Conservation (phyloP, 2,329 filamentous ascomycete genomes). For the Thelonectria blattea region DNA sequence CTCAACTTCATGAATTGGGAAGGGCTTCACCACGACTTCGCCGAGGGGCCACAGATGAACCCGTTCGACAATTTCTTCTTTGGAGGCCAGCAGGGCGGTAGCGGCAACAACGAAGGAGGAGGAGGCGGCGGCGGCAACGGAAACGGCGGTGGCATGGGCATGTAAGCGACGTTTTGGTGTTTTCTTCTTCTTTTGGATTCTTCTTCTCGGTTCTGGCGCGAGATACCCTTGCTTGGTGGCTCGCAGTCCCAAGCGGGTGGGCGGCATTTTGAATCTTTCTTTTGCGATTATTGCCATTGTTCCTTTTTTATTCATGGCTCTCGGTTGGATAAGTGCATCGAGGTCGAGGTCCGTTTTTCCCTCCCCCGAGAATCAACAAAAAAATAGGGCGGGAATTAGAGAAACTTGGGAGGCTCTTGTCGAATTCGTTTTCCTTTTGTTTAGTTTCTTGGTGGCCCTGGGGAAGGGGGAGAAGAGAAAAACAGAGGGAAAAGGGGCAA, state of each 20-base stretch:
- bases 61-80: slow-evolving; percentile 79
- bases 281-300: slow-evolving; percentile 7
- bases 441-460: background rate
- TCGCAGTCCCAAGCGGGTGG: slow-evolving; percentile 18
- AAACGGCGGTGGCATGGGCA: slow-evolving; percentile 27
- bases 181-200: slow-evolving; percentile 15
- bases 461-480: slow-evolving; percentile 9
- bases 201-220: slow-evolving; percentile 25
- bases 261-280: slow-evolving; percentile 23
- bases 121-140: slow-evolving; percentile 29
- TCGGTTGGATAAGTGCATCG: slow-evolving; percentile 2
- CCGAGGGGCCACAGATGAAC: slow-evolving; percentile 65
- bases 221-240: slow-evolving; percentile 23
- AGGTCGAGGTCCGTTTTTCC: background rate
- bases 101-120: slow-evolving; percentile 33
- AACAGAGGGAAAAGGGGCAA: slow-evolving; percentile 11
- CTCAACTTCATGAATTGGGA: slow-evolving; percentile 72
- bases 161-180: slow-evolving; percentile 24
- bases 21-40: slow-evolving; percentile 66
- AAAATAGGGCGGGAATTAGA: slow-evolving; percentile 8
- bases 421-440: slow-evolving; percentile 15
- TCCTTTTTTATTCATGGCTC: background rate
- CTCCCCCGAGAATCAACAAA: slow-evolving; percentile 6
- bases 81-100: slow-evolving; percentile 55
- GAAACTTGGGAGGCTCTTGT: slow-evolving; percentile 15